phyloP scores from a whole-genome alignment of 257 asterid species.

The Solanum pennellii region DNA sequence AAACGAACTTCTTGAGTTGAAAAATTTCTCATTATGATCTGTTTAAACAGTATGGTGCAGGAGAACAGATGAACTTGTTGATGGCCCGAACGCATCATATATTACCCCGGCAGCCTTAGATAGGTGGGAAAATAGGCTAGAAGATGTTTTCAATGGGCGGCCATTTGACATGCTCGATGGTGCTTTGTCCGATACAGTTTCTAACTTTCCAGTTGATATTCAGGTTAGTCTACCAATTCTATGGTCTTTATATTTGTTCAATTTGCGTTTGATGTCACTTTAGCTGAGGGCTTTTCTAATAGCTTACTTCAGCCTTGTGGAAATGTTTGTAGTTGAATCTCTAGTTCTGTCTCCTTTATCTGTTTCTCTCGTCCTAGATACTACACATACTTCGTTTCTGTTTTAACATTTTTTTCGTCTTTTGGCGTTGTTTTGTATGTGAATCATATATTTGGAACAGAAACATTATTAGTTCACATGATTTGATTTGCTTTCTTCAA shows the following conservation, averaged over 20 bases:
- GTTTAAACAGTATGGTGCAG: conserved; percentile 82
- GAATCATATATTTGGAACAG: not conserved
- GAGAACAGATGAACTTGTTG: conserved; percentile 97
- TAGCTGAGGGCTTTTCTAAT: not conserved
- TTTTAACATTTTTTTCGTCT: not conserved
- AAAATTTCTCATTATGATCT: not conserved
- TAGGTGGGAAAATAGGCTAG: conserved; percentile 87
- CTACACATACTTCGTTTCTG: not conserved
- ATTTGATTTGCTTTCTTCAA: not conserved
- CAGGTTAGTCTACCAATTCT: conserved; percentile 39
- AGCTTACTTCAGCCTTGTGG: not conserved
- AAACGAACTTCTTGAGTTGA: not conserved
- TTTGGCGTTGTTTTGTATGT: not conserved
- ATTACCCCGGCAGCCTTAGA: conserved; percentile 84
- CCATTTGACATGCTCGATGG: conserved; percentile 99
- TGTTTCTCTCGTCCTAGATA: not conserved
- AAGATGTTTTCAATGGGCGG: conserved; percentile 68
- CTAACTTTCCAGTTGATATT: conserved; percentile 76
- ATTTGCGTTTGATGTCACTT: not conserved
- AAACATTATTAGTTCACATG: not conserved
- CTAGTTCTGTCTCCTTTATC: not conserved
- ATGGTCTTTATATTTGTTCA: not conserved
- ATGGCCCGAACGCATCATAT: conserved; percentile 96
- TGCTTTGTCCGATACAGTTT: conserved; percentile 77
- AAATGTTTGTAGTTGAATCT: not conserved